phyloP scores from a whole-genome alignment of 2,329 filamentous ascomycete species.

The Didymella keratinophila region DNA sequence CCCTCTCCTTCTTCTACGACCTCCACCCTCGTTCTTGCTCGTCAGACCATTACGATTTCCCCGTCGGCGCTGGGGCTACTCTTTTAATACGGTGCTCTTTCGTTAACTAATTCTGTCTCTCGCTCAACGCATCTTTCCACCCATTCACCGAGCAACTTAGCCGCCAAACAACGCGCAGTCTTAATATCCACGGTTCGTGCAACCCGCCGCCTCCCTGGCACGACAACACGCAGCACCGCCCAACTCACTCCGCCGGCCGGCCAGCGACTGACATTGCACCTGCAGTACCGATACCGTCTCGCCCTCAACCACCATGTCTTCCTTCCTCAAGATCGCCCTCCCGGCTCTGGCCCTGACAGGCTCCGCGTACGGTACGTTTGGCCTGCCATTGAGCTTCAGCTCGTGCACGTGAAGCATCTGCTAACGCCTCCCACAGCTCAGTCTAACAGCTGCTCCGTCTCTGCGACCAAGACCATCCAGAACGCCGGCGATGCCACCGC shows the following conservation, averaged over 20 bases:
- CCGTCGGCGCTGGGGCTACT: conserved; percentile 33
- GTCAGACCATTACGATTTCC: conserved; percentile 35
- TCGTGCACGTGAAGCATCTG: conserved; percentile 1
- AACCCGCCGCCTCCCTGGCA: conserved; percentile 17
- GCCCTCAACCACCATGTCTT: conserved; percentile 54
- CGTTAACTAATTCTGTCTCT: conserved; percentile 50
- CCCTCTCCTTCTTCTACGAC: conserved; percentile 29
- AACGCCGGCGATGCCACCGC: conserved; percentile 65
- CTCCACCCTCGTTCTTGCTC: conserved; percentile 34
- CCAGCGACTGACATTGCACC: conserved; percentile 15
- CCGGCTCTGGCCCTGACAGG: conserved; percentile 64
- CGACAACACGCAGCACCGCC: conserved; percentile 17
- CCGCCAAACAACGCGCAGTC: conserved; percentile 41
- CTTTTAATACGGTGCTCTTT: conserved; percentile 42
- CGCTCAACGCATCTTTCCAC: conserved; percentile 47
- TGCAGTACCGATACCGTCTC: conserved; percentile 35
- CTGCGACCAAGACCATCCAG: conserved; percentile 66
- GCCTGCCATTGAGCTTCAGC: not conserved
- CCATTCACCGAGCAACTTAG: conserved; percentile 38
- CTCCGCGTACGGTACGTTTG: conserved; percentile 59
- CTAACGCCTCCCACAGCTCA: conserved; percentile 39
- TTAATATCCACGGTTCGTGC: conserved; percentile 48
- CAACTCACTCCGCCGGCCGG: conserved; percentile 9
- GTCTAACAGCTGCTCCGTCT: conserved; percentile 47
- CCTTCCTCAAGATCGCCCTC: conserved; percentile 63